Percentiles rank a stretch among this genome's conserved stretches.
These are phyloP conservation scores for Colletotrichum sp. DNA, from an alignment of 2,329 filamentous ascomycete genomes.

Conservation along the genomic window DNA sequence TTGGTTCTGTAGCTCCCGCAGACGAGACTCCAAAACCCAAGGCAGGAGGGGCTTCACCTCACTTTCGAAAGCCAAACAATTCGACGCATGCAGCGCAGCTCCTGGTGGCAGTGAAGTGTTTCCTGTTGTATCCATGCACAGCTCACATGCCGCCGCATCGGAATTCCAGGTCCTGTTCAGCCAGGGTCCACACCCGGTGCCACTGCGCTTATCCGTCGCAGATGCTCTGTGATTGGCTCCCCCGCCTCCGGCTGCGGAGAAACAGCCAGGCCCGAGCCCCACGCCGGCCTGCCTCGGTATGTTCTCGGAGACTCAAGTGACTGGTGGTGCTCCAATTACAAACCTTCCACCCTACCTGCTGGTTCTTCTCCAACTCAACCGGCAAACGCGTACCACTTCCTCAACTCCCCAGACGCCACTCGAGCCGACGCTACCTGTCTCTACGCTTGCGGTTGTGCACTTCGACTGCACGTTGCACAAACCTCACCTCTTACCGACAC, in stretches of 20 bases:
- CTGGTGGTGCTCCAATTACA: not conserved
- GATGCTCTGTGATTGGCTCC: not conserved
- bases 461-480: not conserved
- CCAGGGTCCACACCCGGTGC: not conserved
- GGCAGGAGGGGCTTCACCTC: not conserved
- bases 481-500: not conserved
- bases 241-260: conserved; percentile 21
- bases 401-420: not conserved
- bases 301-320: conserved; percentile 9
- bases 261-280: conserved; percentile 9
- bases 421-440: not conserved
- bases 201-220: not conserved
- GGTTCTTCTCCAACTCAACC: not conserved
- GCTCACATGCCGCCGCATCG: conserved; percentile 12
- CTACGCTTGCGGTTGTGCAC: not conserved
- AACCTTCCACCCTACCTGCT: not conserved
- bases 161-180: not conserved
- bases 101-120: not conserved
- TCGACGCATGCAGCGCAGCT: not conserved
- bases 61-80: not conserved
- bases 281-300: conserved; percentile 19
- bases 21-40: not conserved
- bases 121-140: not conserved
- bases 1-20: not conserved
- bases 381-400: not conserved